Evolutionary conservation across 192 early-diverging fungal species (phyloP).

Genomic region (Coemansia sp.): DNA sequence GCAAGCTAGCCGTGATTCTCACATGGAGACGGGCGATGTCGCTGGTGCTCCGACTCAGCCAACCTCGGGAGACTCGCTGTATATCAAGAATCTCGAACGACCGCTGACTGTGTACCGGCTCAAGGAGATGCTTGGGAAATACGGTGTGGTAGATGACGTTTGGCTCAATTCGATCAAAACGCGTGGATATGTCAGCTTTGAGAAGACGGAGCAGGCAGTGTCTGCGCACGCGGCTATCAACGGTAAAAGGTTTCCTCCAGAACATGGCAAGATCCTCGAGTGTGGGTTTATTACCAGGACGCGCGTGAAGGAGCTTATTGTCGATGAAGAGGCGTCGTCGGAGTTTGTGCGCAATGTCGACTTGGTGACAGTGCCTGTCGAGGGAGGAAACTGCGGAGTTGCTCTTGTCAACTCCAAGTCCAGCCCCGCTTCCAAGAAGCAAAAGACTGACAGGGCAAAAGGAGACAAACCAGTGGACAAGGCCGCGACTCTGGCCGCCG

Average conservation of each 20-base stretch:
- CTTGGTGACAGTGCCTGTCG: constrained; percentile 21
- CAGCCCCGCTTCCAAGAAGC: constrained; percentile 28
- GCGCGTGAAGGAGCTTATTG: constrained; percentile 40
- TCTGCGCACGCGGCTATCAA: constrained; percentile 31
- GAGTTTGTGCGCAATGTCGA: constrained; percentile 38
- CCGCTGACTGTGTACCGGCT: constrained; percentile 41
- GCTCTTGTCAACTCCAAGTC: constrained; percentile 22
- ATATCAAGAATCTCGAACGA: constrained; percentile 47
- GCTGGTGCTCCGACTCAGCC: not conserved
- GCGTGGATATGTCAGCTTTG: constrained; percentile 44
- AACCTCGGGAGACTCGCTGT: constrained; percentile 21
- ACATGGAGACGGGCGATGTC: constrained; percentile 16
- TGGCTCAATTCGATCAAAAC: constrained; percentile 57
- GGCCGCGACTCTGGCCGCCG: constrained; percentile 4
- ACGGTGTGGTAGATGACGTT: constrained; percentile 23
- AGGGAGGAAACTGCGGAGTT: constrained; percentile 40
- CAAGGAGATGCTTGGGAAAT: constrained; percentile 37
- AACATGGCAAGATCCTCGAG: constrained; percentile 39
- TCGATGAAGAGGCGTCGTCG: constrained; percentile 26
- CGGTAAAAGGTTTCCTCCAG: constrained; percentile 36
- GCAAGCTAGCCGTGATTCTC: not conserved
- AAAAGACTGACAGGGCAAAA: constrained; percentile 20
- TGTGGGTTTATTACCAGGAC: constrained; percentile 40
- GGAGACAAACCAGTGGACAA: not conserved
- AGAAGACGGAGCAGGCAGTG: constrained; percentile 19